Evolutionary conservation across 2,329 filamentous ascomycete species (phyloP).

Genomic region (Exophiala oligosperma): DNA sequence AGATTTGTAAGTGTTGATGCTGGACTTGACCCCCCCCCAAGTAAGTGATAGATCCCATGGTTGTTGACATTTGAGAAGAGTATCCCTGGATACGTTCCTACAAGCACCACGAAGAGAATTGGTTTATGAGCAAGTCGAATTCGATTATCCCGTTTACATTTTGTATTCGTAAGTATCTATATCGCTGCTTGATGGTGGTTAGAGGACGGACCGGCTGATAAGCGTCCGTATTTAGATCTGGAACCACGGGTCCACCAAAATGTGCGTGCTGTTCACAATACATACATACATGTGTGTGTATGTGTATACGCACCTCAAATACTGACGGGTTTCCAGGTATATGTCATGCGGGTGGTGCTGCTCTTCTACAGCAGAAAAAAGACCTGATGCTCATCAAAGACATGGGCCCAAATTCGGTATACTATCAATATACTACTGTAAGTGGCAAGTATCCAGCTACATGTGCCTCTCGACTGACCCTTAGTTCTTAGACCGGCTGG

Average conservation of each 20-base stretch:
- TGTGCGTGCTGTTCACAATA: conserved; percentile 41
- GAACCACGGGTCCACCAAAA: conserved; percentile 60
- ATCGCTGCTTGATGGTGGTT: too few relatives aligned
- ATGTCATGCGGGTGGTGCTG: conserved; percentile 60
- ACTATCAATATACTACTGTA: conserved; percentile 45
- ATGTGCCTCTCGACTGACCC: background rate
- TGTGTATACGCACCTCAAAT: background rate
- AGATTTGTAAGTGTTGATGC: background rate
- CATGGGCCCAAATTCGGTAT: conserved; percentile 38
- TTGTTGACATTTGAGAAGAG: background rate
- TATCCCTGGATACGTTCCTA: background rate
- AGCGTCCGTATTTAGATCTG: conserved; percentile 30
- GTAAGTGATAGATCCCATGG: background rate
- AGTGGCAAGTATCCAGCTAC: background rate
- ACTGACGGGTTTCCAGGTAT: conserved; percentile 44
- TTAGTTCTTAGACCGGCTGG: conserved; percentile 36
- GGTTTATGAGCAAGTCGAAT: background rate
- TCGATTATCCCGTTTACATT: conserved; percentile 2
- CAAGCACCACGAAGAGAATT: background rate
- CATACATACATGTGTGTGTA: too few relatives aligned
- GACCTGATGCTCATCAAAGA: conserved; percentile 48
- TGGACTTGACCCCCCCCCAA: background rate
- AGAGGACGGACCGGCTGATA: too few relatives aligned
- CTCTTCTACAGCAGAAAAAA: background rate
- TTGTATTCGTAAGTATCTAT: conserved; percentile 1